These are phyloP conservation scores for Hemileccinum impolitum DNA, from an alignment of 768 basidiomycete genomes.

Conservation along the genomic window DNA sequence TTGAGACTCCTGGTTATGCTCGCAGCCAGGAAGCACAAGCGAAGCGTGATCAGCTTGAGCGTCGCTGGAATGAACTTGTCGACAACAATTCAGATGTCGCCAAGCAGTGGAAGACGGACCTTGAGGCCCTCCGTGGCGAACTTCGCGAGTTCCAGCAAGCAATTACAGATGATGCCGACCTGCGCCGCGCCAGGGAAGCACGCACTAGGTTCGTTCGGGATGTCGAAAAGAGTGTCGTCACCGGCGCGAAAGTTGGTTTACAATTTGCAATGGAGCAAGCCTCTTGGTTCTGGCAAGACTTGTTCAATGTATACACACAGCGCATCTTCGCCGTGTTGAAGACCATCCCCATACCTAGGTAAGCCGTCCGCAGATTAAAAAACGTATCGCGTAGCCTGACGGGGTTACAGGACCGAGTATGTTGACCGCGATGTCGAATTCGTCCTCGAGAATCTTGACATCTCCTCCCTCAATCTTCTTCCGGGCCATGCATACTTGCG, in stretches of 20 bases:
- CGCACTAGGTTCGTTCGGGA: constrained; percentile 49
- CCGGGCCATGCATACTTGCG: constrained; percentile 71
- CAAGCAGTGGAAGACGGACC: constrained; percentile 50
- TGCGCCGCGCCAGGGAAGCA: constrained; percentile 44
- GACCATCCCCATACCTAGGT: constrained; percentile 71
- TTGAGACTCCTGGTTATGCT: constrained; percentile 51
- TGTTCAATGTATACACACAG: constrained; percentile 78
- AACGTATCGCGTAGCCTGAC: background rate
- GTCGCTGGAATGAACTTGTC: constrained; percentile 48
- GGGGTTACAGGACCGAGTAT: constrained; percentile 56
- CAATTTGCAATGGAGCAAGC: constrained; percentile 57
- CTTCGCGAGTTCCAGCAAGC: constrained; percentile 43
- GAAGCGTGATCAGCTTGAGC: constrained; percentile 43
- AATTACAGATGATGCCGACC: constrained; percentile 46
- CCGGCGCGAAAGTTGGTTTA: constrained; percentile 39
- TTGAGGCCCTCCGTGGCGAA: constrained; percentile 46
- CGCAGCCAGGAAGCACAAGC: constrained; percentile 43
- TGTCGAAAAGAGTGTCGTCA: constrained; percentile 41
- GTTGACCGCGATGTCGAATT: constrained; percentile 67
- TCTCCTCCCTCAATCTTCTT: constrained; percentile 62
- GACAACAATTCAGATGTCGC: constrained; percentile 42
- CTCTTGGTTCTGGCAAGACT: constrained; percentile 78
- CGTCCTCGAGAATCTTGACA: constrained; percentile 69
- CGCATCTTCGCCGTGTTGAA: constrained; percentile 49
- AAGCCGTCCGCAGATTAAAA: constrained; percentile 6